Evolutionary conservation across 768 basidiomycete species (phyloP).

Genomic region (Mycena leptocephala): DNA sequence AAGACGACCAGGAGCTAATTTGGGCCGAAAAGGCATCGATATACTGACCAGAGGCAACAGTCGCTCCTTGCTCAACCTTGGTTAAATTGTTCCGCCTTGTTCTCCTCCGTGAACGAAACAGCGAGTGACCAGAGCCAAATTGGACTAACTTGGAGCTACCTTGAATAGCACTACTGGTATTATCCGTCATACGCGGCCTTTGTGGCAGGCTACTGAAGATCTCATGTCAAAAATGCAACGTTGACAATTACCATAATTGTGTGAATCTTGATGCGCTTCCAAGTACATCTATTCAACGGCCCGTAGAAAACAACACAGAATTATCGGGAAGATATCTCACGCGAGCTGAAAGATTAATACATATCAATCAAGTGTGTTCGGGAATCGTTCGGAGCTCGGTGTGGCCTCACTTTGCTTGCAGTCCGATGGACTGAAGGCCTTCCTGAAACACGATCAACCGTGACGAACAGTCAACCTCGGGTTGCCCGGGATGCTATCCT

Average conservation of each 20-base stretch:
- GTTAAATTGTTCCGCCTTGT: too few relatives aligned
- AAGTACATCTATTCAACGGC: too few relatives aligned
- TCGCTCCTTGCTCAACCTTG: too few relatives aligned
- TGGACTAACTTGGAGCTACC: too few relatives aligned
- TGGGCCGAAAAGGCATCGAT: too few relatives aligned
- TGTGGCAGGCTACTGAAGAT: not conserved
- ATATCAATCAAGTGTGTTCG: not conserved
- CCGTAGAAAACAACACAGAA: not conserved
- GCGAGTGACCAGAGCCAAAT: not conserved
- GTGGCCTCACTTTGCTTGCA: not conserved
- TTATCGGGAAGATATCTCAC: not conserved
- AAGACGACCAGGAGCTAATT: too few relatives aligned
- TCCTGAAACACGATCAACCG: constrained; percentile 1
- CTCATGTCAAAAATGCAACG: too few relatives aligned
- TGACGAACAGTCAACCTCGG: not conserved
- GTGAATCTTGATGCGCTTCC: too few relatives aligned
- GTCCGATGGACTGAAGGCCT: too few relatives aligned
- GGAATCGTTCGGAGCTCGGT: not conserved
- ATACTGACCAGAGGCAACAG: too few relatives aligned
- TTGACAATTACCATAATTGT: too few relatives aligned
- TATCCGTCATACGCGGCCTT: not conserved
- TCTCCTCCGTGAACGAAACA: too few relatives aligned
- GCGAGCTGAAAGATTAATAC: not conserved
- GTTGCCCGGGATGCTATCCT: not conserved
- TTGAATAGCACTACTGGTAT: not conserved